A percentile compares a stretch with the other conserved stretches of the same genome.
phyloP scores from a whole-genome alignment of 2,329 filamentous ascomycete genomes.

The Hymenoscyphus scutula region DNA sequence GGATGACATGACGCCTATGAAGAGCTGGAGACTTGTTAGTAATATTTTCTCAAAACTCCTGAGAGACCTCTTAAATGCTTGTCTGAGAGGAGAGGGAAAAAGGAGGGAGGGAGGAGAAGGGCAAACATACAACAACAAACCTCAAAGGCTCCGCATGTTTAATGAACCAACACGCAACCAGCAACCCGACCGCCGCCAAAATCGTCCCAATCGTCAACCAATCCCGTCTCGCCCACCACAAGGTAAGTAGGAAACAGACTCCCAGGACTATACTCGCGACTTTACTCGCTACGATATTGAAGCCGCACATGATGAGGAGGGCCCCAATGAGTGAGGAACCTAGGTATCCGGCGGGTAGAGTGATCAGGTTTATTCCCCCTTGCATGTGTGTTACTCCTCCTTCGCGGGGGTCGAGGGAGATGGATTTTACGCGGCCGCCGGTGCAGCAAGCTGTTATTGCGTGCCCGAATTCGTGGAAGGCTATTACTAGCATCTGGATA shows the following conservation, averaged over 20 bases:
- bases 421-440: constrained; percentile 70
- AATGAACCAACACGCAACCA: constrained; percentile 79
- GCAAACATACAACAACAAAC: constrained; percentile 55
- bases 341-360: constrained; percentile 74
- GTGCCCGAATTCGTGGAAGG: constrained; percentile 79
- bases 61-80: too few relatives aligned
- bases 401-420: constrained; percentile 71
- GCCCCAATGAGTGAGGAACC: constrained; percentile 76
- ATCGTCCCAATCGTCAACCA: constrained; percentile 75
- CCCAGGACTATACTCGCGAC: constrained; percentile 71
- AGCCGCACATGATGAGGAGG: constrained; percentile 74
- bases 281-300: constrained; percentile 78
- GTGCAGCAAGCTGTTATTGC: constrained; percentile 71
- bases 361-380: constrained; percentile 68
- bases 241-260: constrained; percentile 71
- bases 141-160: constrained; percentile 69
- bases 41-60: too few relatives aligned
- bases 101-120: not conserved
- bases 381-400: constrained; percentile 77
- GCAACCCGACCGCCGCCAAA: constrained; percentile 64
- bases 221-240: constrained; percentile 79
- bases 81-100: too few relatives aligned
- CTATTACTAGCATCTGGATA: constrained; percentile 72
- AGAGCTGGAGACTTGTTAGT: constrained; percentile 44
- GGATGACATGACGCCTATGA: constrained; percentile 79